Evolutionary conservation across 257 asterid species (phyloP).

Genomic region (Plantago ovata): DNA sequence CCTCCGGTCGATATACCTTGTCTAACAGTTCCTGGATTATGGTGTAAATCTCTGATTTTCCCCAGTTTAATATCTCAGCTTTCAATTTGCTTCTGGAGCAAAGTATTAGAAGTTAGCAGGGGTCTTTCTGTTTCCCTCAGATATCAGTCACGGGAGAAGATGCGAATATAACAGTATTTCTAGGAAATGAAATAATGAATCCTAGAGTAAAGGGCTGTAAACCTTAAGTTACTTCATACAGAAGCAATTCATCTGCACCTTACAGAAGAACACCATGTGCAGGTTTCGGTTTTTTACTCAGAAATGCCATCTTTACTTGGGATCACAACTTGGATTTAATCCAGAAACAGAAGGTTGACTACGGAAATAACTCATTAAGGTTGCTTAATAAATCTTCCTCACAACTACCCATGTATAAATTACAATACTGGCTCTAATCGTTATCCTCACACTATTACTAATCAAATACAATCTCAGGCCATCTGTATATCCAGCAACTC

Average conservation of each 20-base stretch:
- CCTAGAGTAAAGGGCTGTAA: conserved; percentile 1
- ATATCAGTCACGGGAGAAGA: no score
- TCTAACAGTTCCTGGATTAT: no score
- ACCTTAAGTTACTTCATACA: conserved; percentile 28
- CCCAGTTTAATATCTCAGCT: no score
- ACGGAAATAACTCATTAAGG: background rate
- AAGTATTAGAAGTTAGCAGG: no score
- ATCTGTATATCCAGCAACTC: conserved; percentile 1
- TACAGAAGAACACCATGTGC: conserved; percentile 20
- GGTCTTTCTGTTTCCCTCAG: no score
- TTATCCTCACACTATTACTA: conserved; percentile 14
- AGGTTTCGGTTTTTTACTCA: conserved; percentile 6
- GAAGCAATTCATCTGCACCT: conserved; percentile 25
- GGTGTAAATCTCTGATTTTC: no score
- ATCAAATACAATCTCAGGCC: background rate
- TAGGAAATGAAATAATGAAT: background rate
- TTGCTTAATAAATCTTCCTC: conserved; percentile 5
- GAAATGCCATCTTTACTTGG: conserved; percentile 12
- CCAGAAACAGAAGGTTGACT: background rate
- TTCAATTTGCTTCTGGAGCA: no score
- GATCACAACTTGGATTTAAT: conserved; percentile 14
- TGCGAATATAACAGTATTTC: no score
- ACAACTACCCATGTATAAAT: background rate
- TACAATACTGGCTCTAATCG: conserved; percentile 19
- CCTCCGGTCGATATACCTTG: no score